Evolutionary conservation across 805 yeast genomes (phyloP), one percentile per base, ranked within the genome.

Genomic region (Schizosaccharomyces lindneri): DNA sequence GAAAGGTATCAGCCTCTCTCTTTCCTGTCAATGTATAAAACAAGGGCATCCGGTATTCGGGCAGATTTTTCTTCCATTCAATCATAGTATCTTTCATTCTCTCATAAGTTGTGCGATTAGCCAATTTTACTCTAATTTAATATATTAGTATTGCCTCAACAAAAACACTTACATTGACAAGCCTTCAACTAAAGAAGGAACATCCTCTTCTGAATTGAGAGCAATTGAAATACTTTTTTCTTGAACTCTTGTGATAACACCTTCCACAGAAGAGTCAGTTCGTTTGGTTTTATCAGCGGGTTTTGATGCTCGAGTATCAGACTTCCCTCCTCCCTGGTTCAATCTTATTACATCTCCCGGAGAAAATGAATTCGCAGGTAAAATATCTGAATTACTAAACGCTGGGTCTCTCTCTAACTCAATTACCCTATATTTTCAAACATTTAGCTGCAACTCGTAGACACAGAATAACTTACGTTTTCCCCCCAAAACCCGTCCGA

Each of bases 401-500:
- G 55, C 61, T 17, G 61, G 29, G 24, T 59, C 61, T 29, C 39
- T 39, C 43, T 43, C 61, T 15, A 59, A 32, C 5, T 59, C 61
- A 39, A 59, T 24, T 3, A 59, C 13, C 24, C 61, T 59, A 31
- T 27, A 1, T 39, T 11, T n/a, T 1, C 19, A 17, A 19, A n/a
- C 19, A 17, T 5, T 21, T 29, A 59, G 60, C 31, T 21, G 4
- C 41, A 21, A 55, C 7, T 29, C 39, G n/a, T n/a, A 55, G 6
- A n/a, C 41, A 4, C 27, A 17, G 3, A 59, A 13, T n/a, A 27
- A 3, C 29, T 21, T 41, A 59, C 61, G 31, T 73, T 63, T 82
- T 80, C 1, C 95, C 95, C 15, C 85, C 90, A 11, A 85, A 71
- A 0, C 95, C 95, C 0, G 87, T 83, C 62, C 83, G 74, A 2